Percentiles rank a stretch among this genome's conserved stretches.
Conservation (phyloP, 1,284 basidiomycete species). For the Sporisorium sorghi region DNA sequence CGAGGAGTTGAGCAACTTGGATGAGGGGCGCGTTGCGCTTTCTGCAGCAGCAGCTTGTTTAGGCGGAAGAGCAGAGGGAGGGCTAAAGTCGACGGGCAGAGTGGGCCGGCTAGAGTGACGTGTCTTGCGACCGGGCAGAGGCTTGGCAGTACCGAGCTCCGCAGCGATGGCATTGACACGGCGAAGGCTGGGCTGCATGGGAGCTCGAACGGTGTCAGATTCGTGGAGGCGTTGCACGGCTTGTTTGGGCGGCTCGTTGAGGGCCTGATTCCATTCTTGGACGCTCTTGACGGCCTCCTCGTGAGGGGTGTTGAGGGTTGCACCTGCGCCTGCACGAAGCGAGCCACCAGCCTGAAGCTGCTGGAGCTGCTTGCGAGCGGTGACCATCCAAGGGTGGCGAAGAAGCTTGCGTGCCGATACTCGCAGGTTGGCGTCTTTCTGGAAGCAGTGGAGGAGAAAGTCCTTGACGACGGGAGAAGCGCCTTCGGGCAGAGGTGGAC, state of each 20-base stretch:
- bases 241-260: constrained; percentile 78
- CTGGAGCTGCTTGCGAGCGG: constrained; percentile 81
- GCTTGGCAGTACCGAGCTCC: constrained; percentile 46
- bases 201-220: constrained; percentile 38
- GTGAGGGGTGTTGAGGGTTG: constrained; percentile 71
- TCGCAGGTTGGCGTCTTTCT: constrained; percentile 94
- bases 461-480: constrained; percentile 90
- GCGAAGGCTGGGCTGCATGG: constrained; percentile 43
- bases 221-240: constrained; percentile 26
- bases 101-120: constrained; percentile 35
- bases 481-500: constrained; percentile 92
- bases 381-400: constrained; percentile 93
- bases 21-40: constrained; percentile 4
- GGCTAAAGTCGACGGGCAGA: constrained; percentile 47
- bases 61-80: constrained; percentile 18
- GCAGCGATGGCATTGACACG: constrained; percentile 45
- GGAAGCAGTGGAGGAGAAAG: constrained; percentile 96
- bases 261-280: constrained; percentile 96
- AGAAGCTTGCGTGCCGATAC: constrained; percentile 93
- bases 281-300: constrained; percentile 94
- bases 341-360: constrained; percentile 67
- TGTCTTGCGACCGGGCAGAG: constrained; percentile 25
- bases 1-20: constrained; percentile 8
- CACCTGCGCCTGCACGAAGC: constrained; percentile 71
- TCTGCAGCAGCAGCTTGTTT: constrained; percentile 5